Percentiles rank a stretch among this genome's conserved stretches.
Evolutionary conservation across 1,284 basidiomycete species (phyloP).

Genomic region (Apiotrichum gamsii): DNA sequence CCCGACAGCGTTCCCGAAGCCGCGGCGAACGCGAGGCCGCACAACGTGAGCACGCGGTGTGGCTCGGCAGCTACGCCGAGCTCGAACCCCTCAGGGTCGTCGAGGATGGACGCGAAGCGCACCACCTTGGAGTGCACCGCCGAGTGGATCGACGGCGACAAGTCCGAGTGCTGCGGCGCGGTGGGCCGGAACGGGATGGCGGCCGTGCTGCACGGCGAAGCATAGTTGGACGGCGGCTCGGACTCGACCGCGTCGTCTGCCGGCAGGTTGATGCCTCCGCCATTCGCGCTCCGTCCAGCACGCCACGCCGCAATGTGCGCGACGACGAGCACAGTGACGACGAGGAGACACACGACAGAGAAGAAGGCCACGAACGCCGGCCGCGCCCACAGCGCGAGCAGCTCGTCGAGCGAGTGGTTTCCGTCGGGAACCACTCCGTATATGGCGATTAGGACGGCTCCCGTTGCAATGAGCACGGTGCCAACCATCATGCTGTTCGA

Average conservation of each 20-base stretch:
- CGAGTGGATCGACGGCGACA: neutral
- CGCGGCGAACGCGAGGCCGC: conserved; percentile 83
- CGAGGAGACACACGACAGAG: conserved; percentile 60
- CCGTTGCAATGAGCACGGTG: conserved; percentile 78
- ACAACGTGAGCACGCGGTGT: conserved; percentile 57
- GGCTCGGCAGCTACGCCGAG: conserved; percentile 1
- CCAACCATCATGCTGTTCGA: conserved; percentile 78
- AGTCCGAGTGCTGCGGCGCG: neutral
- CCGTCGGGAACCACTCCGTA: conserved; percentile 91
- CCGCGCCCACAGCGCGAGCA: conserved; percentile 70
- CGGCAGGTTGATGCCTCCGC: conserved; percentile 4
- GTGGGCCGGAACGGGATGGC: conserved; percentile 35
- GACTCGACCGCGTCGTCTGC: no score
- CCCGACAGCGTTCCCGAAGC: conserved; percentile 87
- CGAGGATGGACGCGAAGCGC: conserved; percentile 5
- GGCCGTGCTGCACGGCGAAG: conserved; percentile 26
- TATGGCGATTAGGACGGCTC: conserved; percentile 81
- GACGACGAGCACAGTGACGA: conserved; percentile 57
- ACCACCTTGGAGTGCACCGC: conserved; percentile 4
- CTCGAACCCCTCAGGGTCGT: conserved; percentile 4
- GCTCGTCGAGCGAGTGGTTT: conserved; percentile 80
- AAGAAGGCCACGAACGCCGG: conserved; percentile 78
- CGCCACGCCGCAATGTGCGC: conserved; percentile 7
- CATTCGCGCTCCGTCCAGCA: neutral
- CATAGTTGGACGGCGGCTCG: conserved; percentile 31